These are phyloP conservation scores for Lichtheimia ramosa DNA, from an alignment of 371 early-diverging fungal genomes.

Conservation along the genomic window DNA sequence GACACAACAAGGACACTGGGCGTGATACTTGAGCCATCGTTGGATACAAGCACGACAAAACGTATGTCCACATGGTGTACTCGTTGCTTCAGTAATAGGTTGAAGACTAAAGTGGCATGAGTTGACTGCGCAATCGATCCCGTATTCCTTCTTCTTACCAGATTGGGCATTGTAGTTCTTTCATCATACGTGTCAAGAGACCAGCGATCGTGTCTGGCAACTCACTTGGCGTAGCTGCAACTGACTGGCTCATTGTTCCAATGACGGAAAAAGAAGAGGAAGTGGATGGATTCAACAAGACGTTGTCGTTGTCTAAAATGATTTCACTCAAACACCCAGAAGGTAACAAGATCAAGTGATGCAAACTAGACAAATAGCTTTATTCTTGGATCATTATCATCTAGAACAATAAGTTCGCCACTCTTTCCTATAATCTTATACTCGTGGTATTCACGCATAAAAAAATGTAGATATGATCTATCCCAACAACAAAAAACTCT, in stretches of 20 bases:
- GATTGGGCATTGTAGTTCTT: conserved; percentile 13
- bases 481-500: too few relatives aligned
- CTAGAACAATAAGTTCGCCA: too few relatives aligned
- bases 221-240: conserved; percentile 1
- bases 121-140: neutral
- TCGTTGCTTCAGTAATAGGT: conserved; percentile 5
- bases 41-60: conserved; percentile 13
- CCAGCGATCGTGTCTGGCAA: conserved; percentile 15
- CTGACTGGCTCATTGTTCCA: neutral
- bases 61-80: conserved; percentile 18
- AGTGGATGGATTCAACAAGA: too few relatives aligned
- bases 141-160: conserved; percentile 2
- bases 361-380: too few relatives aligned
- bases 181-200: conserved; percentile 7
- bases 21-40: neutral
- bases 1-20: conserved; percentile 11
- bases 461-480: too few relatives aligned
- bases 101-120: conserved; percentile 3
- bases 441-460: too few relatives aligned
- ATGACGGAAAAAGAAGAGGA: neutral
- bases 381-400: too few relatives aligned
- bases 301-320: too few relatives aligned
- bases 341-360: too few relatives aligned
- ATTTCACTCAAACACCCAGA: too few relatives aligned
- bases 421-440: too few relatives aligned